phyloP scores from a whole-genome alignment of 352 stramenopile species.

The Lagenidium sp. region DNA sequence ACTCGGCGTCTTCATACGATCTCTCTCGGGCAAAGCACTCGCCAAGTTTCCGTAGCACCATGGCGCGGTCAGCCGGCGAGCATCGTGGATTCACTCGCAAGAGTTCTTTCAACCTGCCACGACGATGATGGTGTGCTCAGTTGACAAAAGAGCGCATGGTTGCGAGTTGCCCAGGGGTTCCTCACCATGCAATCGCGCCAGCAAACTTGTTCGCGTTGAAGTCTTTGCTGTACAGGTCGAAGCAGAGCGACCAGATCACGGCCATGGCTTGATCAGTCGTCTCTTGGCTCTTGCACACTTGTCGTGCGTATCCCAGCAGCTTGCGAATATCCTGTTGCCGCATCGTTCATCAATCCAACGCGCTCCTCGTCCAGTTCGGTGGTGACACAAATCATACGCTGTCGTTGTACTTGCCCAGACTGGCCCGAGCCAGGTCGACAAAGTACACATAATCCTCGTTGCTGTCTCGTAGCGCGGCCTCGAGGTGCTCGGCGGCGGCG shows the following conservation, averaged over 20 bases:
- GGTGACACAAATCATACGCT: too few relatives aligned
- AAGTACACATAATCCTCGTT: conserved; percentile 4
- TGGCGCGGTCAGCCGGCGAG: conserved; percentile 1
- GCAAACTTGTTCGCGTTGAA: neutral
- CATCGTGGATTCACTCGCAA: conserved; percentile 9
- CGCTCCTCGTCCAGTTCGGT: too few relatives aligned
- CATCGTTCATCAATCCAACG: neutral
- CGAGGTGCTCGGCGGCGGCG: neutral
- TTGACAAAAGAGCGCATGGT: too few relatives aligned
- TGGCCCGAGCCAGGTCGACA: neutral
- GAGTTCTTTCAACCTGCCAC: conserved; percentile 14
- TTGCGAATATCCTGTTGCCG: conserved; percentile 8
- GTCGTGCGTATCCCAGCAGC: neutral
- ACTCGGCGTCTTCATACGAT: conserved; percentile 16
- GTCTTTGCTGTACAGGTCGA: conserved; percentile 1
- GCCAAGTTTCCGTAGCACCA: conserved; percentile 9
- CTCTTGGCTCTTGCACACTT: neutral
- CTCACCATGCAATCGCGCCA: conserved; percentile 2
- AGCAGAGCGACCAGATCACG: conserved; percentile 2
- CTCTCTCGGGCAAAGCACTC: conserved; percentile 10
- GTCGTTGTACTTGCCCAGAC: conserved; percentile 6
- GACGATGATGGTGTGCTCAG: too few relatives aligned
- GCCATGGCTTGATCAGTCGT: neutral
- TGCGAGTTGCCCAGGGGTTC: too few relatives aligned
- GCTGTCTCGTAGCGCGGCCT: neutral